Evolutionary conservation across 2,329 filamentous ascomycete species (phyloP).

Genomic region (Septoria linicola): DNA sequence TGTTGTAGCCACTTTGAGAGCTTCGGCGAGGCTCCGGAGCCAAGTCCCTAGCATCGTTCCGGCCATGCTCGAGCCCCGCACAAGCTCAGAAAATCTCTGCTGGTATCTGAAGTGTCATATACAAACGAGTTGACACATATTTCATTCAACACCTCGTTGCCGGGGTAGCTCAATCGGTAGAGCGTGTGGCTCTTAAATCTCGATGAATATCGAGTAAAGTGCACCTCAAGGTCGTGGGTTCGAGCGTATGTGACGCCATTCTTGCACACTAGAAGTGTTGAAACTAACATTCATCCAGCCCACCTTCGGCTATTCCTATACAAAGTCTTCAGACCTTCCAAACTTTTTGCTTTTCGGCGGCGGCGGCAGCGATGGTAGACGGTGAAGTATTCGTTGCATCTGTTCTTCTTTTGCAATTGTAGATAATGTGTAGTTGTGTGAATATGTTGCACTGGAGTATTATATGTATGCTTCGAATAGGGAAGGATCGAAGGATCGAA

Average conservation of each 20-base stretch:
- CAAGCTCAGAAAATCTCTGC: no score
- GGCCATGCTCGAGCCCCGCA: no score
- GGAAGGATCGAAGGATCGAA: no score
- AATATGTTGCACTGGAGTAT: no score
- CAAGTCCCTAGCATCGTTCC: no score
- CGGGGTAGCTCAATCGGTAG: constrained; percentile 55
- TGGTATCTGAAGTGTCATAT: no score
- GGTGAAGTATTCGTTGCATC: not conserved
- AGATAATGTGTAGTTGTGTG: no score
- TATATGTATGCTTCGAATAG: no score
- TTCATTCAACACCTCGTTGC: constrained; percentile 31
- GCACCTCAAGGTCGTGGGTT: constrained; percentile 24
- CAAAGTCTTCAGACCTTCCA: constrained; percentile 2
- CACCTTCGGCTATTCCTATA: constrained; percentile 25
- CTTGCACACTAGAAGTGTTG: not conserved
- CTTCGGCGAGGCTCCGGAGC: no score
- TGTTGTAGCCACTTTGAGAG: no score
- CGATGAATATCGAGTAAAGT: no score
- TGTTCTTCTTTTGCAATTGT: not conserved
- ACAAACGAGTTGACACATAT: no score
- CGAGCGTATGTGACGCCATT: constrained; percentile 2
- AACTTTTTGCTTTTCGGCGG: constrained; percentile 13
- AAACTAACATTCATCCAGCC: not conserved
- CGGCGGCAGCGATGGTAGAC: not conserved
- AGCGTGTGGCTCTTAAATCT: constrained; percentile 42